Evolutionary conservation across 1,284 basidiomycete genomes (phyloP).

Genomic region (Ceraceosorus guamensis): DNA sequence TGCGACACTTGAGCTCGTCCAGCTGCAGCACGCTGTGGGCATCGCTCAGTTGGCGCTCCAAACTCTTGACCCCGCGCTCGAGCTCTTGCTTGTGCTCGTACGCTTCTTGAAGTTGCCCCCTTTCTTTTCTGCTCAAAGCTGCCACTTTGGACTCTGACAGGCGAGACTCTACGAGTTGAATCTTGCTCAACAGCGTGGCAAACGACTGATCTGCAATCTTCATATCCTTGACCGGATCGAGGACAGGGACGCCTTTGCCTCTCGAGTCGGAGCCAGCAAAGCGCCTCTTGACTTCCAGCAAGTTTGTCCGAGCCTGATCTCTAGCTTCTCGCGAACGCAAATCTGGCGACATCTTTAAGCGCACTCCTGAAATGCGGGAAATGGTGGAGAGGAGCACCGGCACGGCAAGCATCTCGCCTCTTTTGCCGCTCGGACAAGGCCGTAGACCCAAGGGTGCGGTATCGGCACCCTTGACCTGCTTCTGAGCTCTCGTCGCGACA

Average conservation of each 20-base stretch:
- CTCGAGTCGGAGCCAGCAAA: conserved; percentile 59
- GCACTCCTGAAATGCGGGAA: conserved; percentile 75
- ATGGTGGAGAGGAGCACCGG: conserved; percentile 82
- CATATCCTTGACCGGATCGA: conserved; percentile 94
- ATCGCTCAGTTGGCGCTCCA: conserved; percentile 76
- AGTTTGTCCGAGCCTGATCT: conserved; percentile 78
- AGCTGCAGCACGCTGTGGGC: conserved; percentile 91
- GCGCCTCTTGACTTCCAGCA: conserved; percentile 78
- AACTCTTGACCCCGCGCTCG: conserved; percentile 62
- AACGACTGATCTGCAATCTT: conserved; percentile 91
- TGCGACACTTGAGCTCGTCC: conserved; percentile 91
- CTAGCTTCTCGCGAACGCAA: conserved; percentile 67
- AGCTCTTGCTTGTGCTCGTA: conserved; percentile 72
- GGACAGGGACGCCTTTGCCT: conserved; percentile 63
- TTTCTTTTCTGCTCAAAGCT: conserved; percentile 64
- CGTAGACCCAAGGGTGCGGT: conserved; percentile 16
- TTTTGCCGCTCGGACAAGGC: conserved; percentile 25
- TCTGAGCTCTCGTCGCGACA: not conserved
- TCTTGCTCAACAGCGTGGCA: conserved; percentile 58
- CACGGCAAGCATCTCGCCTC: conserved; percentile 67
- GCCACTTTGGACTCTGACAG: conserved; percentile 22
- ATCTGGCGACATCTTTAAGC: conserved; percentile 84
- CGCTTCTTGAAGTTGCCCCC: conserved; percentile 60
- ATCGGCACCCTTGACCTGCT: not conserved
- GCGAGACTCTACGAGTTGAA: conserved; percentile 30